These are phyloP conservation scores for Phytomonas serpens DNA, from an alignment of 208 protist genomes.

Conservation along the genomic window DNA sequence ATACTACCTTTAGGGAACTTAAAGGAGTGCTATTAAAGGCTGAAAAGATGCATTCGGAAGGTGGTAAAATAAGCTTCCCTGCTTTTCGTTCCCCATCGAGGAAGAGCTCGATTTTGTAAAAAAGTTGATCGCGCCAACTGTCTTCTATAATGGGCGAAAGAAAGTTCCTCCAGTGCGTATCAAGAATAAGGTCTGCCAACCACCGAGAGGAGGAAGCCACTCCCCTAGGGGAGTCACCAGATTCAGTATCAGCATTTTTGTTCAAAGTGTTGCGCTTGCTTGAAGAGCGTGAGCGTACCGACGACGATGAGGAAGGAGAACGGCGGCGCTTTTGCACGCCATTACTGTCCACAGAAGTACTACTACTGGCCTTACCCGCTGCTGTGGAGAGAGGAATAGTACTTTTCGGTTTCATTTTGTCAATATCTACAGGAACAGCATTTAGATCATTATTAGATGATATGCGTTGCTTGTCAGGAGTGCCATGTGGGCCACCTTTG, in stretches of 20 bases:
- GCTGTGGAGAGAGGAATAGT: neutral
- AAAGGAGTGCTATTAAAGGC: conserved; percentile 91
- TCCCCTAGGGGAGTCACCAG: neutral
- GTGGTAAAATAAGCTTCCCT: conserved; percentile 73
- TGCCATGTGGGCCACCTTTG: neutral
- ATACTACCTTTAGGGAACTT: conserved; percentile 87
- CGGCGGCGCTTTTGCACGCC: neutral
- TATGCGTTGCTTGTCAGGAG: neutral
- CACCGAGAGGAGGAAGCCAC: conserved; percentile 15
- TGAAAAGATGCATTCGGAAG: conserved; percentile 74
- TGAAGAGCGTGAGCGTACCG: neutral
- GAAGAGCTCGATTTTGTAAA: conserved; percentile 57
- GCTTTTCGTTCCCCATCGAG: conserved; percentile 33
- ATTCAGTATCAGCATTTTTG: neutral
- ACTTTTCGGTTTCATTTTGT: neutral
- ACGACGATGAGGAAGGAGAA: neutral
- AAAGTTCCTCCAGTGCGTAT: conserved; percentile 42
- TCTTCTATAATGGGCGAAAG: conserved; percentile 41
- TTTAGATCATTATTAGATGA: neutral
- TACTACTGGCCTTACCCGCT: neutral
- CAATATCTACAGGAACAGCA: neutral
- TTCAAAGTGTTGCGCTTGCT: neutral
- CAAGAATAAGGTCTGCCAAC: conserved; percentile 39
- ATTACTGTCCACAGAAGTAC: neutral
- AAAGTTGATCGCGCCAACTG: conserved; percentile 28